Evolutionary conservation across 2,329 filamentous ascomycete species (phyloP).

Genomic region (Exophiala dermatitidis): DNA sequence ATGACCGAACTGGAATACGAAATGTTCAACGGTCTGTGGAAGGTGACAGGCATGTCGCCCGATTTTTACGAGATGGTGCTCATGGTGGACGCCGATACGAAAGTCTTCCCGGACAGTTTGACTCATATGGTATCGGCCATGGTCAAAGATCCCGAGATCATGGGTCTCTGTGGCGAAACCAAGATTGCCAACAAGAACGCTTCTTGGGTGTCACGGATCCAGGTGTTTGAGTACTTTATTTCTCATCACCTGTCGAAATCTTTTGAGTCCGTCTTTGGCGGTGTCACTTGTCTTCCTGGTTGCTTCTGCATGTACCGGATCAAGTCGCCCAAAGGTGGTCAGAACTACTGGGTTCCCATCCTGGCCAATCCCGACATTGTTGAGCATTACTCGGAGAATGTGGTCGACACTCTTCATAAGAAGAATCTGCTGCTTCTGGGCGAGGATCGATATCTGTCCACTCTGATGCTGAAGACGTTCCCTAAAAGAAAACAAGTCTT

Average conservation of each 20-base stretch:
- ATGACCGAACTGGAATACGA: constrained; percentile 99
- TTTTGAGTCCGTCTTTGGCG: constrained; percentile 96
- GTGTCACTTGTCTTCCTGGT: constrained; percentile 95
- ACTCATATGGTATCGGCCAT: constrained; percentile 99
- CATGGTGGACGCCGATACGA: constrained; percentile 99
- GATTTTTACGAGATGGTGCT: constrained; percentile 97
- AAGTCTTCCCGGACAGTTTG: constrained; percentile 95
- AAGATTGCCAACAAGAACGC: constrained; percentile 98
- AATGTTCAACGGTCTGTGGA: constrained; percentile 99
- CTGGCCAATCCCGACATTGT: constrained; percentile 97
- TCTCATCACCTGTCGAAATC: constrained; percentile 95
- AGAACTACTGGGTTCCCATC: constrained; percentile 99
- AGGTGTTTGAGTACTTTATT: constrained; percentile 96
- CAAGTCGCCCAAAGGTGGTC: constrained; percentile 94
- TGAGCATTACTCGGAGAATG: constrained; percentile 98
- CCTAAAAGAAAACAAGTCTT: constrained; percentile 99
- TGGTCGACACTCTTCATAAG: constrained; percentile 95
- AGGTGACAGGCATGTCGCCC: constrained; percentile 94
- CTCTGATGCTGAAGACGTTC: constrained; percentile 96
- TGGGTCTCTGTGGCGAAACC: constrained; percentile 97
- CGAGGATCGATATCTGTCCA: constrained; percentile 91
- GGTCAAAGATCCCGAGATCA: constrained; percentile 98
- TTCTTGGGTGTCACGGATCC: constrained; percentile 94
- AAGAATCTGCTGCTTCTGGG: constrained; percentile 89
- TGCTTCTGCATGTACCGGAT: constrained; percentile 99